Conservation (phyloP, 192 early-diverging fungal genomes). For the Helicostylum pulchrum region DNA sequence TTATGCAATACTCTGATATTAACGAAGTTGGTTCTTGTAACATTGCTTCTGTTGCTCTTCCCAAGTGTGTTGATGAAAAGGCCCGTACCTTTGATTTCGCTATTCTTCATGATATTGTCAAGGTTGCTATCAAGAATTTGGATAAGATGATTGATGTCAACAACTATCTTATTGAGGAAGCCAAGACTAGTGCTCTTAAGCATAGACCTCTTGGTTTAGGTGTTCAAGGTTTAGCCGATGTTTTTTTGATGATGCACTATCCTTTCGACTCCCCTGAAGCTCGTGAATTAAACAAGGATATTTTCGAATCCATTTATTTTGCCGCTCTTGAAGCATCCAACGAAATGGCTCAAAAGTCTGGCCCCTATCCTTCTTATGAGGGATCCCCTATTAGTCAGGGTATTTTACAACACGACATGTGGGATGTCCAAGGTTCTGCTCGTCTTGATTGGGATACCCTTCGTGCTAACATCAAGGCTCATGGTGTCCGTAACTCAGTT, state of each 20-base stretch:
- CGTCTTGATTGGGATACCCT: slow-evolving; percentile 85
- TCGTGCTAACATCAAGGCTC: slow-evolving; percentile 67
- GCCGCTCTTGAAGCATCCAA: slow-evolving; percentile 87
- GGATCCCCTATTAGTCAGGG: slow-evolving; percentile 86
- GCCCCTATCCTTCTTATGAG: slow-evolving; percentile 79
- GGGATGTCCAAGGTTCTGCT: slow-evolving; percentile 73
- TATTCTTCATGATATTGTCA: slow-evolving; percentile 77
- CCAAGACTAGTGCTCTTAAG: slow-evolving; percentile 80
- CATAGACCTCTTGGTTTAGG: slow-evolving; percentile 90
- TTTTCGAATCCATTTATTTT: slow-evolving; percentile 95
- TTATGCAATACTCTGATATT: slow-evolving; percentile 88
- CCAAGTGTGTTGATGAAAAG: slow-evolving; percentile 72
- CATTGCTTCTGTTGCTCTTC: slow-evolving; percentile 89
- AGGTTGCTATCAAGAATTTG: slow-evolving; percentile 84
- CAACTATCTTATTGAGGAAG: slow-evolving; percentile 89
- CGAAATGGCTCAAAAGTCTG: slow-evolving; percentile 76
- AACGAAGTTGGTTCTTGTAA: slow-evolving; percentile 98
- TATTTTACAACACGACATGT: slow-evolving; percentile 89
- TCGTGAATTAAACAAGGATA: slow-evolving; percentile 74
- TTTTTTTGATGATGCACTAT: slow-evolving; percentile 90
- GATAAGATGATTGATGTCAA: slow-evolving; percentile 98
- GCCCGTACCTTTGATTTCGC: slow-evolving; percentile 71
- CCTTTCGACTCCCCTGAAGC: slow-evolving; percentile 89
- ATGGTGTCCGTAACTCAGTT: slow-evolving; percentile 89
- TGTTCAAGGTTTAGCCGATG: slow-evolving; percentile 93